Conservation (phyloP, 2,329 filamentous ascomycete species). For the Scopulariopsis brevicaulis region DNA sequence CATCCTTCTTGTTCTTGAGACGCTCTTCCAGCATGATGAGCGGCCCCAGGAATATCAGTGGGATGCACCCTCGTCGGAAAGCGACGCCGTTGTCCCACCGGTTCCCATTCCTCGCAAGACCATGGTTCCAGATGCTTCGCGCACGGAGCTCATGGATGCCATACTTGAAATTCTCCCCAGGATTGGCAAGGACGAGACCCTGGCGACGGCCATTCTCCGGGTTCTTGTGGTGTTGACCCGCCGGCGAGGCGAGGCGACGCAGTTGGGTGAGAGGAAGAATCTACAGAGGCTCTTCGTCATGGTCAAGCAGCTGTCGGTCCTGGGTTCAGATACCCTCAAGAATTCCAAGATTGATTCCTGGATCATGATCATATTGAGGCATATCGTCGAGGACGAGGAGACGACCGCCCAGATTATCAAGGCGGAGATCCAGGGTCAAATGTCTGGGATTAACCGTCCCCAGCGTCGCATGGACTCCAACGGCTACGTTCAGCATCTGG, state of each 20-base stretch:
- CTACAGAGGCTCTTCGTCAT: slow-evolving; percentile 87
- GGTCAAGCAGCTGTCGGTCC: slow-evolving; percentile 80
- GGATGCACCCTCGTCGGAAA: slow-evolving; percentile 43
- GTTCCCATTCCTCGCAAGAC: slow-evolving; percentile 4
- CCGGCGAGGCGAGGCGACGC: slow-evolving; percentile 59
- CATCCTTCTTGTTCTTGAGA: slow-evolving; percentile 81
- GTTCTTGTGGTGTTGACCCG: slow-evolving; percentile 83
- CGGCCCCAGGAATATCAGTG: slow-evolving; percentile 66
- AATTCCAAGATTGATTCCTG: slow-evolving; percentile 41
- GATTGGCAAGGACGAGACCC: slow-evolving; percentile 74
- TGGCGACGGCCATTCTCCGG: slow-evolving; percentile 74
- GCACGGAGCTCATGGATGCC: slow-evolving; percentile 59
- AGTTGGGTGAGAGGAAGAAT: slow-evolving; percentile 77
- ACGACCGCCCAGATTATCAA: slow-evolving; percentile 87
- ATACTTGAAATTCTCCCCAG: slow-evolving; percentile 77
- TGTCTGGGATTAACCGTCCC: slow-evolving; percentile 44
- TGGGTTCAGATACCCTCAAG: slow-evolving; percentile 61
- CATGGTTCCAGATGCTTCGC: slow-evolving; percentile 47
- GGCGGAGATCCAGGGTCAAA: slow-evolving; percentile 71
- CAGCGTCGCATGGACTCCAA: slow-evolving; percentile 55
- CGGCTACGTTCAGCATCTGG: slow-evolving; percentile 64
- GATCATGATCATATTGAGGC: slow-evolving; percentile 78
- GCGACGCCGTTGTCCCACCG: slow-evolving; percentile 36
- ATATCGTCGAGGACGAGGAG: slow-evolving; percentile 89
- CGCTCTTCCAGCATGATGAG: slow-evolving; percentile 79